phyloP scores from a whole-genome alignment of 192 early-diverging fungal genomes.

The Diversispora epigaea region DNA sequence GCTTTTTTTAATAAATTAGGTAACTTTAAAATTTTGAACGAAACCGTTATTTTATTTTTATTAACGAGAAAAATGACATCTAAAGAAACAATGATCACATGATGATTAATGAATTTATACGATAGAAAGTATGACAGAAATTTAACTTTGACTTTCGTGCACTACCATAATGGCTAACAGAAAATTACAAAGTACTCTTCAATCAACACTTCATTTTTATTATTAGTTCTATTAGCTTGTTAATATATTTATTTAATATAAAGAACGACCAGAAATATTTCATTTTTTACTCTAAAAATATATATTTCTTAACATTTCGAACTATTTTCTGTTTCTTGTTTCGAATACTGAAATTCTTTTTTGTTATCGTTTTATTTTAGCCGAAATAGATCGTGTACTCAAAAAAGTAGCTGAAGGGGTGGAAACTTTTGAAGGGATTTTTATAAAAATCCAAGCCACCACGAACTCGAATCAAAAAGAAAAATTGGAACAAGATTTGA shows the following conservation, averaged over 20 bases:
- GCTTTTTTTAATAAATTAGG: no score
- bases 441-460: conserved; percentile 82
- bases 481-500: conserved; percentile 93
- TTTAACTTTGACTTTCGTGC: no score
- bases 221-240: neutral
- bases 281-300: neutral
- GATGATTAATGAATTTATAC: no score
- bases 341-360: neutral
- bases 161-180: conserved; percentile 29
- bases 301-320: neutral
- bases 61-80: no score
- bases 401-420: conserved; percentile 97
- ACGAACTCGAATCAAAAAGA: conserved; percentile 90
- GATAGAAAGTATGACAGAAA: no score
- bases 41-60: no score
- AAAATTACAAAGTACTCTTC: conserved; percentile 32
- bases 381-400: conserved; percentile 93
- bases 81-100: no score
- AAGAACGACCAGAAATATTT: neutral
- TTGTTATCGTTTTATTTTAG: conserved; percentile 45
- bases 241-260: neutral
- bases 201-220: no score
- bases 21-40: no score
- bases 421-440: conserved; percentile 88
- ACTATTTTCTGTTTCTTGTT: neutral